Evolutionary conservation across 257 asterid genomes (phyloP).

Genomic region (Scutellaria barbata): DNA sequence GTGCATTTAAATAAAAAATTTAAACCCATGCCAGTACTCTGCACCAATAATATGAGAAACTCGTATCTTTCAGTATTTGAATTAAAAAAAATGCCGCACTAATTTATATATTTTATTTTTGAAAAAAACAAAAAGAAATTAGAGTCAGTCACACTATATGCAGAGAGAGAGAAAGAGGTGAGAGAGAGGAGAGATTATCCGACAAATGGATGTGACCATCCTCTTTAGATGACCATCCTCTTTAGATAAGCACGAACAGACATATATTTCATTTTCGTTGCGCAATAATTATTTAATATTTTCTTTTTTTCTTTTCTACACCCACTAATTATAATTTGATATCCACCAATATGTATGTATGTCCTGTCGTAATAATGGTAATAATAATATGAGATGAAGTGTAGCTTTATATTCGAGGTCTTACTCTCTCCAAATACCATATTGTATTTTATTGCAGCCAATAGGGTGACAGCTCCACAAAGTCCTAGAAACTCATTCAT

Average conservation of each 20-base stretch:
- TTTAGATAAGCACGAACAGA: constrained; percentile 35
- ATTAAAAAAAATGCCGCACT: no score
- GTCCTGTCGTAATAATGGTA: not conserved
- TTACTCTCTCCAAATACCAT: constrained; percentile 1
- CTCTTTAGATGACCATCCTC: constrained; percentile 37
- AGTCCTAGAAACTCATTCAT: constrained; percentile 19
- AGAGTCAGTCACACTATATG: not conserved
- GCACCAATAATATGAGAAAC: no score
- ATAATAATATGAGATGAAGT: constrained; percentile 20
- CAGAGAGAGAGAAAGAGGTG: constrained; percentile 28
- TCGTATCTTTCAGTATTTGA: no score
- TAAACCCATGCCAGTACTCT: no score
- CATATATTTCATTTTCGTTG: constrained; percentile 31
- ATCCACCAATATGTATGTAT: not conserved
- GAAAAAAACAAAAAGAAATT: no score
- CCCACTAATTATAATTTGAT: not conserved
- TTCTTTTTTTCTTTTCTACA: constrained; percentile 9
- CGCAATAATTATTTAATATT: constrained; percentile 4
- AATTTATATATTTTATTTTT: no score
- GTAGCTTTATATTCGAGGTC: constrained; percentile 5
- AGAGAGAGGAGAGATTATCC: constrained; percentile 24
- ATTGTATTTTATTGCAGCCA: constrained; percentile 17
- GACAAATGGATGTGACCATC: constrained; percentile 44
- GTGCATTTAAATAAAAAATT: no score
- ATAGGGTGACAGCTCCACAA: not conserved